These are phyloP conservation scores for Vigna unguiculata DNA, from an alignment of 306 rosid species.

Conservation along the genomic window DNA sequence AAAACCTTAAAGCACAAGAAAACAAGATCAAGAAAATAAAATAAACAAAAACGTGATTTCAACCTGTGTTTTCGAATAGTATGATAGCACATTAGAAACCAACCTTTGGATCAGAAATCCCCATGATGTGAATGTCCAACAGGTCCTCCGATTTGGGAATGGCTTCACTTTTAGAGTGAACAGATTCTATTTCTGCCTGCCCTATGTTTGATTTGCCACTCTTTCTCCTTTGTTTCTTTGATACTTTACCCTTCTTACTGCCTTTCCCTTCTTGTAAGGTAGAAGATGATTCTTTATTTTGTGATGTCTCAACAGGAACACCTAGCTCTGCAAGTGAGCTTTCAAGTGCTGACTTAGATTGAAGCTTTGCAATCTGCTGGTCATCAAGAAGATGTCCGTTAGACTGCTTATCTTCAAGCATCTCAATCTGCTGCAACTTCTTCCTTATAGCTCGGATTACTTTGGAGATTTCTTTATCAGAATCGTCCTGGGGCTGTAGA, in stretches of 20 bases:
- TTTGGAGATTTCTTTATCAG: conserved; percentile 57
- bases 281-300: conserved; percentile 56
- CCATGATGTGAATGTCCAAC: conserved; percentile 45
- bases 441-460: conserved; percentile 79
- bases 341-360: conserved; percentile 65
- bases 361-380: conserved; percentile 92
- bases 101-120: conserved; percentile 61
- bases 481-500: conserved; percentile 69
- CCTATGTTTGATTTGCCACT: conserved; percentile 52
- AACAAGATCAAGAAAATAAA: conserved; percentile 2
- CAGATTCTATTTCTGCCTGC: conserved; percentile 54
- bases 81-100: conserved; percentile 34
- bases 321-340: conserved; percentile 84
- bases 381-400: conserved; percentile 80
- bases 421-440: conserved; percentile 96
- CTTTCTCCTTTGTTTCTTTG: conserved; percentile 73
- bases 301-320: conserved; percentile 57
- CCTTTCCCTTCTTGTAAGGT: conserved; percentile 67
- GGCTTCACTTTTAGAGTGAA: conserved; percentile 51
- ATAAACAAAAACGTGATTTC: neutral
- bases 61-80: neutral
- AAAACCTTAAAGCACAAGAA: conserved; percentile 23
- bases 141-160: conserved; percentile 57
- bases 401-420: conserved; percentile 89
- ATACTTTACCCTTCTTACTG: conserved; percentile 61